Conservation (phyloP, 495 filamentous ascomycete genomes). For the Daldinia caldariorum region DNA sequence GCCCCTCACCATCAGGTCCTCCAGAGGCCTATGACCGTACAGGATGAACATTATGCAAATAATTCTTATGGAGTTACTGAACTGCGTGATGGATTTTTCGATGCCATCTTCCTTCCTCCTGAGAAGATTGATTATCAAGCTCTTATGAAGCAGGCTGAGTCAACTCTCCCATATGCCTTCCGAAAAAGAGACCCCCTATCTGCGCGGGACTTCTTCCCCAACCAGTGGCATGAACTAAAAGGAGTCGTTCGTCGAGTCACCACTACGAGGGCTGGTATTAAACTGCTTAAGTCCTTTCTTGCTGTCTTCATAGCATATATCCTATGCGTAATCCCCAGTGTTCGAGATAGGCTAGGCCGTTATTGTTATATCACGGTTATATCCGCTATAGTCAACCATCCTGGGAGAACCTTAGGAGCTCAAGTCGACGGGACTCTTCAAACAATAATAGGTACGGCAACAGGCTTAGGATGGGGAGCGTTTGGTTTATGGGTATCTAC, state of each 20-base stretch:
- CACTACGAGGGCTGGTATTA: slow-evolving; percentile 60
- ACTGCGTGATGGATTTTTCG: slow-evolving; percentile 67
- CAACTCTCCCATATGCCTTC: slow-evolving; percentile 53
- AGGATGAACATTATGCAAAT: slow-evolving; percentile 43
- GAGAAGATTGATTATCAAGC: slow-evolving; percentile 49
- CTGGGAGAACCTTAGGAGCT: slow-evolving; percentile 62
- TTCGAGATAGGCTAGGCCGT: slow-evolving; percentile 57
- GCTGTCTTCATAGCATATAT: slow-evolving; percentile 64
- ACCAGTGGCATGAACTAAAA: slow-evolving; percentile 55
- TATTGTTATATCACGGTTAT: slow-evolving; percentile 64
- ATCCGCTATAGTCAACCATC: slow-evolving; percentile 63
- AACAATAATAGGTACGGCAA: slow-evolving; percentile 62
- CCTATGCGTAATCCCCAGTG: slow-evolving; percentile 61
- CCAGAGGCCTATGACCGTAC: slow-evolving; percentile 36
- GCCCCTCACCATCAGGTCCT: slow-evolving; percentile 12
- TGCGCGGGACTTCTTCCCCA: slow-evolving; percentile 54
- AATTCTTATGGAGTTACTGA: slow-evolving; percentile 63
- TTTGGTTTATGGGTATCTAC: slow-evolving; percentile 64
- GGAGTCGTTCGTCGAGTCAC: slow-evolving; percentile 48
- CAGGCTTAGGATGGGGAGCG: slow-evolving; percentile 66
- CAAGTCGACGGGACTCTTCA: slow-evolving; percentile 65
- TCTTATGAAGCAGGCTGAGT: slow-evolving; percentile 51
- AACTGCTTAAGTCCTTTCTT: slow-evolving; percentile 61
- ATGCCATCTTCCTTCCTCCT: slow-evolving; percentile 63
- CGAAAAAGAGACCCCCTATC: slow-evolving; percentile 56